Percentiles rank a stretch among this genome's conserved stretches.
Conservation (phyloP, 2,329 filamentous ascomycete genomes). For the Zymoseptoria tritici region DNA sequence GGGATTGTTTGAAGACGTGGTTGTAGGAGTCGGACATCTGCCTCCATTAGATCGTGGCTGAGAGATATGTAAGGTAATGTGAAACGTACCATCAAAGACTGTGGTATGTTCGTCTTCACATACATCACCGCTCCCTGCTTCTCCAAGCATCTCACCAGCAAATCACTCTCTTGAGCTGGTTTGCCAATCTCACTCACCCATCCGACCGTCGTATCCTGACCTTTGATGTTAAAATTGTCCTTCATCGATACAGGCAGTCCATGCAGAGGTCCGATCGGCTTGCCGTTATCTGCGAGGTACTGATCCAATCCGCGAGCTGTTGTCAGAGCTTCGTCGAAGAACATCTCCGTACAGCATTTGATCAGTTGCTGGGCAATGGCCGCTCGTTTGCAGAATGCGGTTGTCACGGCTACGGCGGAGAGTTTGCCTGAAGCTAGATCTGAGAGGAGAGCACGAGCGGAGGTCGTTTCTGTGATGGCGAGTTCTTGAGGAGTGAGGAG, state of each 20-base stretch:
- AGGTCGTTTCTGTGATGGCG: constrained; percentile 48
- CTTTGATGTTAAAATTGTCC: constrained; percentile 56
- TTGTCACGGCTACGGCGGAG: constrained; percentile 16
- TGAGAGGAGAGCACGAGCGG: constrained; percentile 36
- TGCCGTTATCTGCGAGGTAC: constrained; percentile 15
- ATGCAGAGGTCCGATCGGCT: constrained; percentile 33
- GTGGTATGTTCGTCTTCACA: constrained; percentile 48
- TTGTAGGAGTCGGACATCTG: constrained; percentile 24
- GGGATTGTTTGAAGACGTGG: constrained; percentile 27
- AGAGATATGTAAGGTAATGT: no score
- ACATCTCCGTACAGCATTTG: constrained; percentile 41
- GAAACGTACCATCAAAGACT: constrained; percentile 34
- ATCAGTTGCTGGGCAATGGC: constrained; percentile 40
- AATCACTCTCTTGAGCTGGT: constrained; percentile 24
- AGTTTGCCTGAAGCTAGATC: constrained; percentile 27
- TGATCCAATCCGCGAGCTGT: constrained; percentile 20
- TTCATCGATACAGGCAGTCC: constrained; percentile 51
- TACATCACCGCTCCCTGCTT: constrained; percentile 44
- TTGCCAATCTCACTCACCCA: constrained; percentile 42
- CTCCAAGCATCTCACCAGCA: constrained; percentile 32
- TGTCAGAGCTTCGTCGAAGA: constrained; percentile 37
- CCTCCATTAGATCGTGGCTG: no score
- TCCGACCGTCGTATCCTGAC: constrained; percentile 51
- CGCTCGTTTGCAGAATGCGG: constrained; percentile 42
- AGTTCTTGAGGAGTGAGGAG: constrained; percentile 46